A percentile compares a stretch with the other conserved stretches of the same genome.
Conservation (phyloP, 305 asterid genomes). For the Fraxinus latifolia region DNA sequence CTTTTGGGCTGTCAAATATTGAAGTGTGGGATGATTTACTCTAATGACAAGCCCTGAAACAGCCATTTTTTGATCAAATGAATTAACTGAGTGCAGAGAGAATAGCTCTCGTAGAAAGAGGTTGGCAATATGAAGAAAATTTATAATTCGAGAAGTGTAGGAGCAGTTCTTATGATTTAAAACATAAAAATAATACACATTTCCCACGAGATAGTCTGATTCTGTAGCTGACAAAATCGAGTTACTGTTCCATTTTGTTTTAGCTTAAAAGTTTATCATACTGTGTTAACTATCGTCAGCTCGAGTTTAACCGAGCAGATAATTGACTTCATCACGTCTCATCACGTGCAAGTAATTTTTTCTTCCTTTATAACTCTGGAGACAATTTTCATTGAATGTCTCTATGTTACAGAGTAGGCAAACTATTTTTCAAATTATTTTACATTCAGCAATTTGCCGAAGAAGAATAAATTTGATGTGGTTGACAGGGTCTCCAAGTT, state of each 20-base stretch:
- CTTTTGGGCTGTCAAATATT: conserved; percentile 16
- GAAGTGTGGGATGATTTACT: conserved; percentile 19
- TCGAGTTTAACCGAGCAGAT: neutral
- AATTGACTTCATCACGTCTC: neutral
- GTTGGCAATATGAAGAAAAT: neutral
- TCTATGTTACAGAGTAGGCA: neutral
- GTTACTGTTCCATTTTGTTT: neutral
- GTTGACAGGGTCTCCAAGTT: too few relatives aligned
- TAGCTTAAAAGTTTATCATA: neutral
- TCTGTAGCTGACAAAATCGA: neutral
- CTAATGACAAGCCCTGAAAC: conserved; percentile 28
- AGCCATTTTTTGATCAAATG: conserved; percentile 24
- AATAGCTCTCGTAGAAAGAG: neutral
- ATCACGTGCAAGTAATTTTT: neutral
- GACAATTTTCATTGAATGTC: neutral
- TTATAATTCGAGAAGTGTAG: neutral
- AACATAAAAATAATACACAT: conserved; percentile 1
- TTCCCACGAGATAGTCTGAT: neutral
- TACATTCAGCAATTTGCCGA: too few relatives aligned
- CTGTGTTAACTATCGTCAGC: neutral
- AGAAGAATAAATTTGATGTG: too few relatives aligned
- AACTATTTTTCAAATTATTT: too few relatives aligned
- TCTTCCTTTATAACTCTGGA: neutral
- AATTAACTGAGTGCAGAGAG: neutral
- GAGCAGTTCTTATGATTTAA: neutral